Conservation (phyloP, 345 rosid species). For the Garcia nutans region DNA sequence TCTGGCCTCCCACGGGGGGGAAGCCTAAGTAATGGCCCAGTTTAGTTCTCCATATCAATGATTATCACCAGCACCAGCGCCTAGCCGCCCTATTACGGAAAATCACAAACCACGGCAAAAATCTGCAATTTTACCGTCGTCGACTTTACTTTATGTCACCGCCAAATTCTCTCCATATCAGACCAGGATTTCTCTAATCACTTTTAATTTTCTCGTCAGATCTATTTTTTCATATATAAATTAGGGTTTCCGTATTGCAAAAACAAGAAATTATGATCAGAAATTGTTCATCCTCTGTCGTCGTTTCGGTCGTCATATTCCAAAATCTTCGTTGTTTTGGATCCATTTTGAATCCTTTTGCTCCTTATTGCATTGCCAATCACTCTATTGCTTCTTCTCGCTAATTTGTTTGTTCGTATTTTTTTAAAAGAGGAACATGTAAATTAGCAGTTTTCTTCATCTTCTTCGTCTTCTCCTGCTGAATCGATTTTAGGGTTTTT, state of each 20-base stretch:
- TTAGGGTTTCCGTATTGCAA: neutral
- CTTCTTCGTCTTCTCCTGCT: neutral
- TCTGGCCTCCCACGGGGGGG: too few relatives aligned
- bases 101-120: too few relatives aligned
- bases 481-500: neutral
- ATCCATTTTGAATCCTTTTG: constrained; percentile 89
- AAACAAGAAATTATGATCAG: constrained; percentile 47
- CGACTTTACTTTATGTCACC: neutral
- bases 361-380: constrained; percentile 90
- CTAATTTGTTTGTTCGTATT: constrained; percentile 27
- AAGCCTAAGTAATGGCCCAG: too few relatives aligned
- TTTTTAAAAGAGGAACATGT: constrained; percentile 1
- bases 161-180: constrained; percentile 2
- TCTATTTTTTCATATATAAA: neutral
- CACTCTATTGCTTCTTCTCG: constrained; percentile 53
- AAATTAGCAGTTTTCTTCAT: neutral
- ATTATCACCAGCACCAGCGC: too few relatives aligned
- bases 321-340: constrained; percentile 80
- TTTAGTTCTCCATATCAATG: too few relatives aligned
- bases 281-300: constrained; percentile 37
- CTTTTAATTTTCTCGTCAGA: neutral
- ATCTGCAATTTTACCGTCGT: too few relatives aligned
- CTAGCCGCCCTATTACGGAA: too few relatives aligned
- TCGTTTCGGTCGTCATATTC: constrained; percentile 33
- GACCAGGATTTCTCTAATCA: neutral